Base-by-base conservation (phyloP, 1,139 yeast genomes). In the Taphrina pruni region DNA sequence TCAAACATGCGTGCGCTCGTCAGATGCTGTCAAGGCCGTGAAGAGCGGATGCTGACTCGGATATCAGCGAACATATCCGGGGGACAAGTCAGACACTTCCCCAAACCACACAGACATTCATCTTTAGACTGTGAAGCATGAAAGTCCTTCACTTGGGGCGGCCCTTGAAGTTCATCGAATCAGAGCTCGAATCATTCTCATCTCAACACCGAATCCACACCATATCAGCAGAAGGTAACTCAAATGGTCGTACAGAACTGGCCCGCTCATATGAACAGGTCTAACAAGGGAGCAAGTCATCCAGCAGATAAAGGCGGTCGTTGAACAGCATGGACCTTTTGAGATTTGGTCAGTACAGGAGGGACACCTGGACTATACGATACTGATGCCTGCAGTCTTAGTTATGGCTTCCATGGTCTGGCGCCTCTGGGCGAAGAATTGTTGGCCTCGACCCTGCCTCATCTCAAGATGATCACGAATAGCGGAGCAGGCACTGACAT, bases 401-500 rank as follows among this genome's bases (percentile, higher is more conserved):
- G 48, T 21, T 58, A 58, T 32, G 62, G 62, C 14, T 43, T 58
- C 26, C 62, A 58, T 46, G 62, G 54, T 6, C n/a, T 58, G 21
- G 62, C 54, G 14, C 62, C 62, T 8, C 54, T 58, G 9, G 62
- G 62, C 17, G 54, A 58, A 12, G 62, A 58, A 6, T 21, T 58
- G 11, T 26, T 58, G 6, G 51, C 48, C 8, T 43, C 43, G 7
- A 20, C 43, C 1, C 43, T 43, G 17, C 62, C 62, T 9, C 36
- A 58, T 17, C 43, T 58, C 39, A 58, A 46, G 17, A 12, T 58
- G 43, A 20, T 58, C 62, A 46, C 62, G n/a, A 58, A 58, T 39
- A 45, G 52, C 32, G 62, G 62, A n/a, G 62, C 62, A 14, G 62
- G 62, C 6, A 58, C 62, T 11, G 62, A 58, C 32, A 58, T 58